A percentile compares a stretch with the other conserved stretches of the same genome.
These are phyloP conservation scores for Athelia sp. DNA, from an alignment of 1,284 basidiomycete genomes.

Conservation along the genomic window DNA sequence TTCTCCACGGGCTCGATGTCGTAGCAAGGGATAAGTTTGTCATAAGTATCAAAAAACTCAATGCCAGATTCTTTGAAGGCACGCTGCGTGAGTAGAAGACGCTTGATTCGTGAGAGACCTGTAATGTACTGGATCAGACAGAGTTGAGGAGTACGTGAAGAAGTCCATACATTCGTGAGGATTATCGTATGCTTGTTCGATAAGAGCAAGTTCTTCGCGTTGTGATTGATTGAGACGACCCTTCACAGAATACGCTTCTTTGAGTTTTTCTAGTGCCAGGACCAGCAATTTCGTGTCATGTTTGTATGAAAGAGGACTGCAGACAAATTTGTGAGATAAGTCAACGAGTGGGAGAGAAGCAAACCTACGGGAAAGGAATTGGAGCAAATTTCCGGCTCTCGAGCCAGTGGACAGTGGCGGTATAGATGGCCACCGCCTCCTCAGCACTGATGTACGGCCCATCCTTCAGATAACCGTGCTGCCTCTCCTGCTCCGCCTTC, in stretches of 20 bases:
- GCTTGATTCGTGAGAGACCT: slow-evolving; percentile 94
- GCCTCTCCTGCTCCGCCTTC: slow-evolving; percentile 96
- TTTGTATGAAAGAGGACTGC: slow-evolving; percentile 89
- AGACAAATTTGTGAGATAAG: slow-evolving; percentile 9
- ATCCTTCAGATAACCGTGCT: slow-evolving; percentile 96
- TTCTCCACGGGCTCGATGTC: slow-evolving; percentile 99
- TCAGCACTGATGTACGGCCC: slow-evolving; percentile 96
- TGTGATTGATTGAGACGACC: slow-evolving; percentile 95
- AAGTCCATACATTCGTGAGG: slow-evolving; percentile 73
- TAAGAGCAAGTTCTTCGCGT: slow-evolving; percentile 91
- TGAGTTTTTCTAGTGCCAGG: slow-evolving; percentile 91
- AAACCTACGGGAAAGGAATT: slow-evolving; percentile 87
- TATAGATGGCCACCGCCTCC: slow-evolving; percentile 96
- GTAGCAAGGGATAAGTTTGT: slow-evolving; percentile 96
- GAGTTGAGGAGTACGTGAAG: background rate
- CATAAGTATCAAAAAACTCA: slow-evolving; percentile 92
- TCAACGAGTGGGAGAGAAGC: background rate
- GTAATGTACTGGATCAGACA: slow-evolving; percentile 6
- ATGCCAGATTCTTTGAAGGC: slow-evolving; percentile 99
- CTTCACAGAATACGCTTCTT: slow-evolving; percentile 98
- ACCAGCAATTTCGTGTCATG: slow-evolving; percentile 97
- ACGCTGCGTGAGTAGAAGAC: slow-evolving; percentile 89
- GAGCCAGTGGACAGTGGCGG: slow-evolving; percentile 95
- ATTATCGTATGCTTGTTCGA: slow-evolving; percentile 96
- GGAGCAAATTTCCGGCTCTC: slow-evolving; percentile 95